Conservation (phyloP, 768 basidiomycete genomes). For the Pholiota molesta region DNA sequence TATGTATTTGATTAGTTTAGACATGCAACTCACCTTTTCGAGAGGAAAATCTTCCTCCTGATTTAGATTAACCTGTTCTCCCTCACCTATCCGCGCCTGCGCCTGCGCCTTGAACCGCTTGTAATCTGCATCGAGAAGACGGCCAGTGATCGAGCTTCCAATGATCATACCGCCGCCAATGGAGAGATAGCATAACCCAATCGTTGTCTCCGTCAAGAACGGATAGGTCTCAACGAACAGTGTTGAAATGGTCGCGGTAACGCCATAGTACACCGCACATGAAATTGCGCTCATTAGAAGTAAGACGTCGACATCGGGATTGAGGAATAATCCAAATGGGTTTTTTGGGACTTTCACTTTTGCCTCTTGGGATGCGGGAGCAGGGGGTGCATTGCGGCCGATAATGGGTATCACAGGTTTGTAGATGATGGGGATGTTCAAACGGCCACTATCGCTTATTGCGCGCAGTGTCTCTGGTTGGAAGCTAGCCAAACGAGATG, state of each 20-base stretch:
- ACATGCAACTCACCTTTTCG: constrained; percentile 40
- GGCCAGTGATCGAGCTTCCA: constrained; percentile 62
- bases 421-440: constrained; percentile 46
- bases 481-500: constrained; percentile 33
- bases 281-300: constrained; percentile 53
- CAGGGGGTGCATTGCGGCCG: constrained; percentile 29
- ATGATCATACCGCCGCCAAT: constrained; percentile 73
- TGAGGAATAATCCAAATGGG: constrained; percentile 56
- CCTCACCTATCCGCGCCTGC: constrained; percentile 4
- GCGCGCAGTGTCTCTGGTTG: constrained; percentile 58
- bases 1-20: too few relatives aligned
- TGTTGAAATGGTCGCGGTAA: constrained; percentile 63
- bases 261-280: constrained; percentile 61
- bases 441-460: constrained; percentile 58
- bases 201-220: constrained; percentile 58
- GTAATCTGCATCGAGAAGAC: constrained; percentile 70
- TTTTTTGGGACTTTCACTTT: constrained; percentile 49
- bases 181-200: constrained; percentile 80
- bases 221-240: constrained; percentile 63
- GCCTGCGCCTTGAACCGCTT: constrained; percentile 38
- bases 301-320: constrained; percentile 58
- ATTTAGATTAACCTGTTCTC: constrained; percentile 13
- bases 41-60: constrained; percentile 53
- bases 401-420: constrained; percentile 57
- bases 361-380: constrained; percentile 28